phyloP scores from a whole-genome alignment of 306 rosid species.

The Betula pendula region DNA sequence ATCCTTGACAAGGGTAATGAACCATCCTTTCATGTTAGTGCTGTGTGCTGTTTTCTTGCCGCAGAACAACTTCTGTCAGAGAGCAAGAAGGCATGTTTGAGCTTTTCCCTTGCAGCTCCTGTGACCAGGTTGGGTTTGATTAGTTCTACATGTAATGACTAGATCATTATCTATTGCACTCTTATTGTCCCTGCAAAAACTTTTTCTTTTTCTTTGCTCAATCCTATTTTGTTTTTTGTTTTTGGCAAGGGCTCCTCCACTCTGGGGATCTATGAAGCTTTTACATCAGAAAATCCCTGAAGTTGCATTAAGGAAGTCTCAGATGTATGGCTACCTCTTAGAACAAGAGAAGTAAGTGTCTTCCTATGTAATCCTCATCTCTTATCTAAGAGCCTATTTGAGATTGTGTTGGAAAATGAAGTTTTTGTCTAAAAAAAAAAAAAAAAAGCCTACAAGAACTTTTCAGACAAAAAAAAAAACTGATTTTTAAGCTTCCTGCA shows the following conservation, averaged over 20 bases:
- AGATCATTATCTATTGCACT: no score
- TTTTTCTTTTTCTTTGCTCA: background rate
- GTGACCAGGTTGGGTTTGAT: constrained; percentile 68
- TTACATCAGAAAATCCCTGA: constrained; percentile 84
- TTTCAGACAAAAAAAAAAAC: no score
- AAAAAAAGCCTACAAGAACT: no score
- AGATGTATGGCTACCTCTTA: constrained; percentile 80
- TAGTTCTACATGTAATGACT: background rate
- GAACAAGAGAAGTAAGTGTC: constrained; percentile 80
- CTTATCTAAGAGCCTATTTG: no score
- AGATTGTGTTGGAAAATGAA: no score
- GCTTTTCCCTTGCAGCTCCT: constrained; percentile 86
- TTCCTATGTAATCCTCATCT: constrained; percentile 7
- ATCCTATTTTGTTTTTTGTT: background rate
- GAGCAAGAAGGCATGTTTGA: constrained; percentile 82
- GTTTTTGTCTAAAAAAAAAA: no score
- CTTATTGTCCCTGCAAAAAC: background rate
- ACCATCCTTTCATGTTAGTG: constrained; percentile 62
- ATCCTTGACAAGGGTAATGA: constrained; percentile 85
- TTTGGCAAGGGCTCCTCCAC: constrained; percentile 75
- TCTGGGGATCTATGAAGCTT: constrained; percentile 84
- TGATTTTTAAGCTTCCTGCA: no score
- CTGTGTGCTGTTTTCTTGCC: constrained; percentile 86
- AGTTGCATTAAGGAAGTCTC: constrained; percentile 85
- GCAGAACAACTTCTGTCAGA: constrained; percentile 80